Conservation (phyloP, 139 green algal genomes). For the Marvania coccoides region DNA sequence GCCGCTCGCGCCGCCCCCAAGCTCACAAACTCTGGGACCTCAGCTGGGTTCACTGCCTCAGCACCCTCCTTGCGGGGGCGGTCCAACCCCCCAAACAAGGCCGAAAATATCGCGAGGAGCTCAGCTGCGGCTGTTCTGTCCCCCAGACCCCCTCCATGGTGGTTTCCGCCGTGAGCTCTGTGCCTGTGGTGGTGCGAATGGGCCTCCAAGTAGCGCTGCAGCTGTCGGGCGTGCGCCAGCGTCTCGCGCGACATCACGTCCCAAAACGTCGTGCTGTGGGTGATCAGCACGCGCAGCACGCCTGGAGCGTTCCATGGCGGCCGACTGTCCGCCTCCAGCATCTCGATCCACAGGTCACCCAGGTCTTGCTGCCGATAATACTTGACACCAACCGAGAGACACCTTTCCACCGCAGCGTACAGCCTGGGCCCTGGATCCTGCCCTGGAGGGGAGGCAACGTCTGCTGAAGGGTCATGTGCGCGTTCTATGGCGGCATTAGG, state of each 20-base stretch:
- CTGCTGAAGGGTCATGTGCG: not conserved
- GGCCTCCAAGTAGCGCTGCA: not conserved
- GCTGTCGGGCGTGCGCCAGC: not conserved
- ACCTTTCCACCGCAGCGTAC: not conserved
- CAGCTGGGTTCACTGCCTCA: not conserved
- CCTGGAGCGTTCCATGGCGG: constrained; percentile 15
- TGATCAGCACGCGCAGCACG: not conserved
- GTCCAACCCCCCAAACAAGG: not conserved
- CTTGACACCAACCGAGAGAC: not conserved
- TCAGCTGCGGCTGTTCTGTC: too few relatives aligned
- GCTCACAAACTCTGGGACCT: constrained; percentile 13
- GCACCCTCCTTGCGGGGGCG: not conserved
- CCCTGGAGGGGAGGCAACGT: too few relatives aligned
- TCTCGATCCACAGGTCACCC: constrained; percentile 15
- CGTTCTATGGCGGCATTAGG: not conserved
- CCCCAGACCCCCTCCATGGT: not conserved
- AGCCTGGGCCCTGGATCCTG: not conserved
- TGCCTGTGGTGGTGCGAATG: not conserved
- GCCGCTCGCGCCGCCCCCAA: constrained; percentile 3
- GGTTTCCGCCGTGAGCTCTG: not conserved
- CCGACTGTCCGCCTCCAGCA: not conserved
- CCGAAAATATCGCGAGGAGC: not conserved
- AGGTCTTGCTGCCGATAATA: constrained; percentile 30
- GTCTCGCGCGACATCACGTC: not conserved
- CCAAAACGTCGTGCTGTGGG: constrained; percentile 9